Percentiles rank a stretch among this genome's conserved stretches.
Conservation (phyloP, 179 eudicot genomes). For the Pouteria campechiana region DNA sequence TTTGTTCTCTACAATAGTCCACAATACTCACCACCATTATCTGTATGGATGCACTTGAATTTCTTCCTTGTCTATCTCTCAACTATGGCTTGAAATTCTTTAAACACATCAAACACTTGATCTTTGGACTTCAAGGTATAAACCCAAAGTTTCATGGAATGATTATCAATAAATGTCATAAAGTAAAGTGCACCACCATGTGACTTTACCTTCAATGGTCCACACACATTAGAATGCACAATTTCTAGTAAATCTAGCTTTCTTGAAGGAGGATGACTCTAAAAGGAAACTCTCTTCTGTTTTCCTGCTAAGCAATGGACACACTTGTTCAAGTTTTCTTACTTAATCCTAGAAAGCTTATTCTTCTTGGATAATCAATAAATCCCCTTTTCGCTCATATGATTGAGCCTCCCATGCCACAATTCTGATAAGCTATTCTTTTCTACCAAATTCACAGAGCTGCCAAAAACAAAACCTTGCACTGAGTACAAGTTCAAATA, state of each 20-base stretch:
- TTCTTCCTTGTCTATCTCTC: background rate
- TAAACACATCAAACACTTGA: conserved; percentile 8
- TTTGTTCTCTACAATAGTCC: conserved; percentile 4
- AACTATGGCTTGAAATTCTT: conserved; percentile 1
- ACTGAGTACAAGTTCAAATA: background rate
- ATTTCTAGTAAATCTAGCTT: background rate
- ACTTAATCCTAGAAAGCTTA: background rate
- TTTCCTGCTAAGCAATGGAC: conserved; percentile 9
- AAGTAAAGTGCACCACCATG: conserved; percentile 6
- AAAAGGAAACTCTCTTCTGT: conserved; percentile 9
- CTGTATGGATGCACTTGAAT: background rate
- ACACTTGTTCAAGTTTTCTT: background rate
- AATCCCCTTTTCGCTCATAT: conserved; percentile 16
- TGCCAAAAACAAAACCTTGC: too few species aligned
- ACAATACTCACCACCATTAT: conserved; percentile 1
- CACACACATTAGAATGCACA: conserved; percentile 14
- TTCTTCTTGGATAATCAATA: conserved; percentile 2
- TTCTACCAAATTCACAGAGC: background rate
- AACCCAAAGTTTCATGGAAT: conserved; percentile 4
- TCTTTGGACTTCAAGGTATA: conserved; percentile 10
- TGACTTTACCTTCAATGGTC: conserved; percentile 4
- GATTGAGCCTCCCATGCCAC: conserved; percentile 7
- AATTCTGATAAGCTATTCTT: background rate
- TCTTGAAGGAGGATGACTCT: conserved; percentile 5
- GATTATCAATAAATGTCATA: conserved; percentile 11